Conservation (phyloP, 768 basidiomycete species). For the Lactifluus piperatus region DNA sequence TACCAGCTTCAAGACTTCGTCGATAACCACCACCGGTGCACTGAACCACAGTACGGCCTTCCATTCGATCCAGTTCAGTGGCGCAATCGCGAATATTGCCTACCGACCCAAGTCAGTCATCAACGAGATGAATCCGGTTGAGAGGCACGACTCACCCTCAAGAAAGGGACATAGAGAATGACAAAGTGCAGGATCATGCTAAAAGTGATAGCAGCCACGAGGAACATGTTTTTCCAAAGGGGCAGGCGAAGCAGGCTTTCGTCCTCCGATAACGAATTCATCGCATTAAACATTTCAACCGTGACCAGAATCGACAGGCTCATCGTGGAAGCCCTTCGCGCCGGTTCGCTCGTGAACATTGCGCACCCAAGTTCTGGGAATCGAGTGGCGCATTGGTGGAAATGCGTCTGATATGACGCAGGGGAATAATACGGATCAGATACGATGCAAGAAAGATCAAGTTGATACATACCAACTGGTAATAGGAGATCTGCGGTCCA, state of each 20-base stretch:
- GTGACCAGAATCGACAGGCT: constrained; percentile 94
- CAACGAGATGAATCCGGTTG: not conserved
- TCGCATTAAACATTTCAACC: constrained; percentile 95
- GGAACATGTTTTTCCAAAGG: constrained; percentile 90
- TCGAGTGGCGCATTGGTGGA: constrained; percentile 77
- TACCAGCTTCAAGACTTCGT: constrained; percentile 83
- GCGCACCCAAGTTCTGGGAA: constrained; percentile 92
- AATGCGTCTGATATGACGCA: constrained; percentile 69
- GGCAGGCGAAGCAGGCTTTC: constrained; percentile 85
- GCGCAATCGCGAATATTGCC: constrained; percentile 85
- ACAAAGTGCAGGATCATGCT: constrained; percentile 92
- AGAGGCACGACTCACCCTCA: constrained; percentile 52
- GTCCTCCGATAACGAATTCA: constrained; percentile 97
- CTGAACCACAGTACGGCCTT: constrained; percentile 84
- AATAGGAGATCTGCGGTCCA: constrained; percentile 89
- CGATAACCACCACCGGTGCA: constrained; percentile 80
- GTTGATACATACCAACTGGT: constrained; percentile 67
- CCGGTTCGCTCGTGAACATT: constrained; percentile 88
- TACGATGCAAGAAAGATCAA: not conserved
- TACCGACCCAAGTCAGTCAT: constrained; percentile 25
- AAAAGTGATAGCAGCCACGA: constrained; percentile 79
- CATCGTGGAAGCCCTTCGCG: constrained; percentile 88
- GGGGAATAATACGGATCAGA: not conserved
- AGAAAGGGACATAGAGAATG: constrained; percentile 96
- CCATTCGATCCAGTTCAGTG: constrained; percentile 94